A percentile compares a stretch with the other conserved stretches of the same genome.
phyloP scores from a whole-genome alignment of 352 stramenopile genomes.

The Phytophthora chlamydospora region DNA sequence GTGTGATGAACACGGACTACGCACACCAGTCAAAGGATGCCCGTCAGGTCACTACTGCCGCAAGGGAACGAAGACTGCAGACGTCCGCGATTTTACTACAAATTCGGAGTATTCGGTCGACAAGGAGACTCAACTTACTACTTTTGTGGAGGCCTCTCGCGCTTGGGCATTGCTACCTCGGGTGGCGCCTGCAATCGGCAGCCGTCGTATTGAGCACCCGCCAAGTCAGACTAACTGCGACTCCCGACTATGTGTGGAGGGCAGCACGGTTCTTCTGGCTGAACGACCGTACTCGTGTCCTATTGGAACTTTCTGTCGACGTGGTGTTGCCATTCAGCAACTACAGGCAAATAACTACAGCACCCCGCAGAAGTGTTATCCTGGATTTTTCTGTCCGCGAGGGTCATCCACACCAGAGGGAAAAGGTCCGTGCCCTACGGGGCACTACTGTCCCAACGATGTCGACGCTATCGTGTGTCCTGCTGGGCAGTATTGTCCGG shows the following conservation, averaged over 20 bases:
- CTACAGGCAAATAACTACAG: constrained; percentile 89
- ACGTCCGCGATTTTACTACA: constrained; percentile 66
- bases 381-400: constrained; percentile 96
- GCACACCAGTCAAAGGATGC: constrained; percentile 82
- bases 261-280: constrained; percentile 57
- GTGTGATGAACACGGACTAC: constrained; percentile 91
- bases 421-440: constrained; percentile 93
- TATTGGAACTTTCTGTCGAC: constrained; percentile 92
- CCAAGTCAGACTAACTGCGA: constrained; percentile 58
- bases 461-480: constrained; percentile 92
- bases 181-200: constrained; percentile 53
- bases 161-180: constrained; percentile 59
- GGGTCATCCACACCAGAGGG: constrained; percentile 93
- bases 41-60: constrained; percentile 94
- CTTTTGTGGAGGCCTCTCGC: constrained; percentile 56
- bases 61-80: constrained; percentile 91
- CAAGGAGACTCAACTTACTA: constrained; percentile 67
- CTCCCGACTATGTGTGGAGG: constrained; percentile 55
- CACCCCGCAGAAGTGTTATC: constrained; percentile 94
- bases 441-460: constrained; percentile 94
- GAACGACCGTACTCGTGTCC: constrained; percentile 95
- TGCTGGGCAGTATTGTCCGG: constrained; percentile 94
- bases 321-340: constrained; percentile 78
- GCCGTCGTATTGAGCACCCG: constrained; percentile 68
- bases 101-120: constrained; percentile 65